Conservation (phyloP, 129 eudicot genomes). For the Calendula officinalis region DNA sequence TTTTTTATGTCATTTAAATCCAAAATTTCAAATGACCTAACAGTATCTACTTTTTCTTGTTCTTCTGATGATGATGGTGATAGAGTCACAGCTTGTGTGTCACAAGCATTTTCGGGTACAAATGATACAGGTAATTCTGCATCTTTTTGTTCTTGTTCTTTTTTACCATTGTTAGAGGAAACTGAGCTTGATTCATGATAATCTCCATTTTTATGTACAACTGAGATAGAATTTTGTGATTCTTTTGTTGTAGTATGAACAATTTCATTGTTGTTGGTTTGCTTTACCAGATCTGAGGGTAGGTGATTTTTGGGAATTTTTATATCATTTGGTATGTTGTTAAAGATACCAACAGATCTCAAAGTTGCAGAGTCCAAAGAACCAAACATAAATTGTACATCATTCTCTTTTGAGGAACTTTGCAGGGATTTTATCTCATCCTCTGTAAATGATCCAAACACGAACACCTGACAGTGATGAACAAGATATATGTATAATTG, state of each 20-base stretch:
- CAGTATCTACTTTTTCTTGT: slow-evolving; percentile 12
- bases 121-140: slow-evolving; percentile 33
- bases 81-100: slow-evolving; percentile 26
- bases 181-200: slow-evolving; percentile 19
- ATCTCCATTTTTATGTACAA: slow-evolving; percentile 36
- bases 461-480: slow-evolving; percentile 45
- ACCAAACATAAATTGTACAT: slow-evolving; percentile 56
- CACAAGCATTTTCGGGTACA: slow-evolving; percentile 23
- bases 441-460: slow-evolving; percentile 84
- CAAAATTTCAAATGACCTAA: slow-evolving; percentile 30
- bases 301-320: slow-evolving; percentile 20
- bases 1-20: slow-evolving; percentile 16
- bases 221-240: slow-evolving; percentile 4
- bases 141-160: slow-evolving; percentile 29
- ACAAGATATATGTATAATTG: not conserved
- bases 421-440: slow-evolving; percentile 63
- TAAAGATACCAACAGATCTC: slow-evolving; percentile 53
- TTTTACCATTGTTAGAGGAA: slow-evolving; percentile 25
- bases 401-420: slow-evolving; percentile 37
- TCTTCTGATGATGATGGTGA: slow-evolving; percentile 30
- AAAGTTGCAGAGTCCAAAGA: slow-evolving; percentile 57
- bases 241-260: slow-evolving; percentile 20
- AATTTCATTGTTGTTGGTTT: slow-evolving; percentile 16
- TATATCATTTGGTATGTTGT: slow-evolving; percentile 25
- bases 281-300: slow-evolving; percentile 29